Base-by-base conservation (phyloP, 768 basidiomycete species). In the Tulasnella sp. region DNA sequence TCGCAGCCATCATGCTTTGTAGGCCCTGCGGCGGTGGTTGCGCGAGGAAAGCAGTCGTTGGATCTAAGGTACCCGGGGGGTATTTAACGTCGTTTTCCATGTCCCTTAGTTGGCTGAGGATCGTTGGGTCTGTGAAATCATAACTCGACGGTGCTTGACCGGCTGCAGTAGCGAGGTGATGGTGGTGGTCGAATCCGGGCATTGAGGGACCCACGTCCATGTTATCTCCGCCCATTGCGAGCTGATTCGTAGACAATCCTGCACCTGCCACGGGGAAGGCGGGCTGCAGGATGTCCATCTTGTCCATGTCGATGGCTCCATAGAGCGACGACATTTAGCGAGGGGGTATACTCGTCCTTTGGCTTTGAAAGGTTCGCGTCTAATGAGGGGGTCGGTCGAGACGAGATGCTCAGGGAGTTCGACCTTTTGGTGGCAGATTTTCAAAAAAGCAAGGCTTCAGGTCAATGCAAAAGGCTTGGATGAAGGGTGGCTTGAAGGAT, bases 71-170 rank as follows among this genome's bases (percentile, higher is more conserved):
- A 74, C 39, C 58, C 27, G 36, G 12, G 21, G 58, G 36, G 76
- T 36, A 77, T 56, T 77, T 77, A 31, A 40, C 46, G n/a, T 77
- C 76, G n/a, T 77, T 40, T 38, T 77, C 76, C 76, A 77, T 77
- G 21, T 77, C 76, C 14, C 40, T 52, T 34, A 77, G 36, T 62
- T 77, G 76, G 14, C 39, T 52, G 52, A 77, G 34, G 38, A 77
- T 36, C 34, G 7, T 42, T 0, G 76, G 76, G 27, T 77, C 76
- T 71, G 76, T 71, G 76, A 77, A 77, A 38, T 56, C 75, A 58
- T 68, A 68, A 68, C 62, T 68, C 62, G 62, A 68, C 34, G 62
- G 27, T 36, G 34, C 27, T 68, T 68, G 62, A 68, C 62, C 31
- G 12, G 31, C 44, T 3, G 62, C 34, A 14, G 62, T 34, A 52